phyloP scores from a whole-genome alignment of 163 green algal species.

The Volvox carteri region DNA sequence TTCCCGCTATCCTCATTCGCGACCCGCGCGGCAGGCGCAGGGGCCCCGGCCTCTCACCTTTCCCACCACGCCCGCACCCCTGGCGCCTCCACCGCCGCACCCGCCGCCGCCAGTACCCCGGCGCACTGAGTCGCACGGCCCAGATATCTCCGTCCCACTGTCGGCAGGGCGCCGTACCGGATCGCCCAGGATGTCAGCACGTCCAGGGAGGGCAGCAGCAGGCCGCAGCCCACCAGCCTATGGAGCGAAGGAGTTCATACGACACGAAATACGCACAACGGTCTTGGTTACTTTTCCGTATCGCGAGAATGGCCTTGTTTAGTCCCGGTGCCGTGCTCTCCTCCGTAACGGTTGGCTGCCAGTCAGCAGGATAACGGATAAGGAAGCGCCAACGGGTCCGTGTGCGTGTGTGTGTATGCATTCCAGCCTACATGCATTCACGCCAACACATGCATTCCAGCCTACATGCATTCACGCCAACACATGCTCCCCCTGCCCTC shows the following conservation, averaged over 20 bases:
- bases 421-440: too few species aligned
- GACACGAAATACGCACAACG: too few species aligned
- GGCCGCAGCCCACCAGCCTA: conserved; percentile 29
- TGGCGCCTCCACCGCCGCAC: background rate
- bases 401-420: too few species aligned
- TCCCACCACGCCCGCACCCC: conserved; percentile 46
- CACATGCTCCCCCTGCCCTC: too few species aligned
- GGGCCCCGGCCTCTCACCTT: conserved; percentile 1
- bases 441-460: too few species aligned
- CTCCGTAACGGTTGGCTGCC: too few species aligned
- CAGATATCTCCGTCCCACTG: conserved; percentile 13
- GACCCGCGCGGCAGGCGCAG: background rate
- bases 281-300: too few species aligned
- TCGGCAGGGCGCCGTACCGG: conserved; percentile 7
- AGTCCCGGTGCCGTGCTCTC: too few species aligned
- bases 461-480: too few species aligned
- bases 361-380: too few species aligned
- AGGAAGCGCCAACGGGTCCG: too few species aligned
- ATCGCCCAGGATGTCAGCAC: conserved; percentile 15
- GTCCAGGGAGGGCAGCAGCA: conserved; percentile 41
- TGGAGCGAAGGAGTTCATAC: background rate
- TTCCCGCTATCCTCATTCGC: background rate
- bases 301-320: too few species aligned
- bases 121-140: conserved; percentile 14
- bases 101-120: conserved; percentile 42